Evolutionary conservation across 345 rosid species (phyloP), one percentile per base, ranked within the genome.

Genomic region (Pugionium dolabratum): DNA sequence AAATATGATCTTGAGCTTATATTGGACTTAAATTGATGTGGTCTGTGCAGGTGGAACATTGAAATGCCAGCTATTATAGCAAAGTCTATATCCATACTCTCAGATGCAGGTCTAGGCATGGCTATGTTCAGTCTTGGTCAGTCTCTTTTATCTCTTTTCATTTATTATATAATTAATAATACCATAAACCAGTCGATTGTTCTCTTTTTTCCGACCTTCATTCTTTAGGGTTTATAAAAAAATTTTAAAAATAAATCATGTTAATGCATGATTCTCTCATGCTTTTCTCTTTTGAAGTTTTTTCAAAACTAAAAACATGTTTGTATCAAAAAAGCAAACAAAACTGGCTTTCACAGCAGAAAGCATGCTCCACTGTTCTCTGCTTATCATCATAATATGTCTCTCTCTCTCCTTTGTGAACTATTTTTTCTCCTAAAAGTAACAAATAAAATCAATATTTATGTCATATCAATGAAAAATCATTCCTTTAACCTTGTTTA

Each of bases 91-190:
- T 83, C 99, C 56, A 94, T 94, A 61, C 91, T 94, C 80, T 94
- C 99, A 78, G 97, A 94, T 83, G 99, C 99, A 71, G 99, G 99
- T 53, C 93, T 94, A 56, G 99, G 99, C 93, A 91, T 94, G 99
- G 99, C 99, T 65, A 94, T 94, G 99, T 94, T 94, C 88, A 94
- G 99, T 82, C 97, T 94, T 33, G 99, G 99, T 94, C 84, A 91
- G 99, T 85, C 47, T 30, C 53, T 64, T 0, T 2, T 30, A 6
- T 5, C 6, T 66, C 31, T 62, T 48, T n/a, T 27, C 59, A 61
- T 75, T 55, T 75, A 46, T 37, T 55, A 67, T 29, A 9, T n/a
- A 30, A 47, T 63, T 54, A 53, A 30, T 48, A 41, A 30, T 48
- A 41, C 64, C 49, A 48, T 64, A 71, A 48, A 56, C 64, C 60